phyloP scores from a whole-genome alignment of 192 early-diverging fungal species.

The Mortierella alpina region DNA sequence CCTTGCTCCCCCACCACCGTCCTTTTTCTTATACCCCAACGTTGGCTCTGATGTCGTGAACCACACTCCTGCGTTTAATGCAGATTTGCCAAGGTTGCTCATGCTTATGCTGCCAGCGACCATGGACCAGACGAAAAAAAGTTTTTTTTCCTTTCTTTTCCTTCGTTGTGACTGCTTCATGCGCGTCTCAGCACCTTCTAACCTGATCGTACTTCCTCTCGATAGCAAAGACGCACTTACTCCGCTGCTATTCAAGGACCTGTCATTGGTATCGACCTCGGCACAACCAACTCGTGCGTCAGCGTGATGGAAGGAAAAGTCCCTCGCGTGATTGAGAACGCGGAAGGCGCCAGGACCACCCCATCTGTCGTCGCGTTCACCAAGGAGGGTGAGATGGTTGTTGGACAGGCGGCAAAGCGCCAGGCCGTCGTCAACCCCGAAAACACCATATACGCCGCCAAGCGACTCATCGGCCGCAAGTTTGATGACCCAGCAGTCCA shows the following conservation, averaged over 20 bases:
- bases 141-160: not conserved
- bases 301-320: constrained; percentile 98
- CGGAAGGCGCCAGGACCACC: constrained; percentile 96
- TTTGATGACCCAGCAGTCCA: constrained; percentile 91
- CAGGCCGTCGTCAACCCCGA: constrained; percentile 99
- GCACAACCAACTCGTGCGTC: constrained; percentile 99
- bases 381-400: constrained; percentile 96
- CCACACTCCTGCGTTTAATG: no score
- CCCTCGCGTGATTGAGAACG: constrained; percentile 97
- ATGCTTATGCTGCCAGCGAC: not conserved
- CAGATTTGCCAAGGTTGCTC: no score
- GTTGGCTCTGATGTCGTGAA: no score
- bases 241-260: constrained; percentile 71
- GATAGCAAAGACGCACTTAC: constrained; percentile 45
- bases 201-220: not conserved
- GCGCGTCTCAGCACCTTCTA: not conserved
- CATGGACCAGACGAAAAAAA: not conserved
- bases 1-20: no score
- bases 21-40: no score
- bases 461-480: constrained; percentile 96
- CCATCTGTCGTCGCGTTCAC: constrained; percentile 97
- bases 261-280: constrained; percentile 99
- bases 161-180: not conserved
- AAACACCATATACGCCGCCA: constrained; percentile 97
- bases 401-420: constrained; percentile 96